phyloP scores from a whole-genome alignment of 345 rosid genomes.

The Citrus trifoliata region DNA sequence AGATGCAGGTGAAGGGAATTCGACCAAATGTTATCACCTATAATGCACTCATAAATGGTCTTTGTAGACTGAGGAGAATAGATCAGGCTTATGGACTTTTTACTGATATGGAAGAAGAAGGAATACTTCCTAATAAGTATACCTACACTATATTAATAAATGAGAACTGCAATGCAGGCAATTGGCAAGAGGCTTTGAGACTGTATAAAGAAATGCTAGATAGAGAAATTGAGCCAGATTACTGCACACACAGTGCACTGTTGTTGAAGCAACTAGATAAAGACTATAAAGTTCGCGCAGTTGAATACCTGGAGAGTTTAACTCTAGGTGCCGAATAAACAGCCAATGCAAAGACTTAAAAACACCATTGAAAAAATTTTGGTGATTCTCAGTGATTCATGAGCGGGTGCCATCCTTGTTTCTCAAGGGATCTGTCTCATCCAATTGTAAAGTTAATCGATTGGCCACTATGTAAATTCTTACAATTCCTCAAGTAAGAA shows the following conservation, averaged over 20 bases:
- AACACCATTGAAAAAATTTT: not conserved
- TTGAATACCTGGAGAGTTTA: constrained; percentile 42
- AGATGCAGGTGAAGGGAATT: constrained; percentile 56
- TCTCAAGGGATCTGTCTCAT: constrained; percentile 5
- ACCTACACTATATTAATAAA: constrained; percentile 73
- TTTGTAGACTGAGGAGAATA: constrained; percentile 51
- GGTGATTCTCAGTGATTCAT: not conserved
- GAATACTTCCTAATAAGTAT: constrained; percentile 57
- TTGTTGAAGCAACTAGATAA: constrained; percentile 55
- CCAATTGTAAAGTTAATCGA: not conserved
- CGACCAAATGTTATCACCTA: constrained; percentile 65
- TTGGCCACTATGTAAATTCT: not conserved
- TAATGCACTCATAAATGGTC: constrained; percentile 63
- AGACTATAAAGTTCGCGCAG: constrained; percentile 43
- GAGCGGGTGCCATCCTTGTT: not conserved
- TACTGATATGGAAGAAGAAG: constrained; percentile 52
- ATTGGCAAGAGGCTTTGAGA: constrained; percentile 62
- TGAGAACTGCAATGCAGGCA: constrained; percentile 41
- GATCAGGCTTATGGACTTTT: constrained; percentile 51
- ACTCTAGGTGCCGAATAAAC: constrained; percentile 22
- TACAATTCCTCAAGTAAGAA: constrained; percentile 14
- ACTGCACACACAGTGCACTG: constrained; percentile 48
- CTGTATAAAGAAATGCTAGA: constrained; percentile 70
- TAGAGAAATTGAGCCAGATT: constrained; percentile 56
- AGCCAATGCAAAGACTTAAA: constrained; percentile 19